Conservation (phyloP, 2,329 filamentous ascomycete genomes). For the Penicillium concentricum region DNA sequence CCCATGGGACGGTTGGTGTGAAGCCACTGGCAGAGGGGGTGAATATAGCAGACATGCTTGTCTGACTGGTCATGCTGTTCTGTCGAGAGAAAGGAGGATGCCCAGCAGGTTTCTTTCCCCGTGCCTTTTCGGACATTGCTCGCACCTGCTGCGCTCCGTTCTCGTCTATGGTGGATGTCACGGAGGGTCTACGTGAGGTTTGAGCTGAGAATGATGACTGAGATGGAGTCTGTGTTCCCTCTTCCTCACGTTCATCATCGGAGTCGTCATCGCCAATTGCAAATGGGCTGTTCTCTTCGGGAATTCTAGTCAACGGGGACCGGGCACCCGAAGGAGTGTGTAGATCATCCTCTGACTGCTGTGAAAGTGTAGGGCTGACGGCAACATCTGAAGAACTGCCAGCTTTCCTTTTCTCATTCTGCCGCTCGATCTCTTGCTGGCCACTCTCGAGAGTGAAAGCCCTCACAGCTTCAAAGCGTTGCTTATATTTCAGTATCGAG, state of each 20-base stretch:
- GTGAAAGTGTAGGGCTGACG: slow-evolving; percentile 36
- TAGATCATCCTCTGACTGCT: slow-evolving; percentile 43
- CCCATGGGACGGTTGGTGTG: slow-evolving; percentile 74
- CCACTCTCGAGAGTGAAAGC: slow-evolving; percentile 90
- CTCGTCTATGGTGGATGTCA: slow-evolving; percentile 69
- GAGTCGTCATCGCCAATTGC: slow-evolving; percentile 76
- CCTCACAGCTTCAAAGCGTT: slow-evolving; percentile 78
- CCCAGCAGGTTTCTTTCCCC: slow-evolving; percentile 90
- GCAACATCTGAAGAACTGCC: slow-evolving; percentile 37
- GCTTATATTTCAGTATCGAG: slow-evolving; percentile 73
- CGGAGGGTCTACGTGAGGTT: slow-evolving; percentile 64
- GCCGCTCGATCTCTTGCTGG: slow-evolving; percentile 83
- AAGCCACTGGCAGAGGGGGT: slow-evolving; percentile 60
- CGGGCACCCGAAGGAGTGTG: slow-evolving; percentile 51
- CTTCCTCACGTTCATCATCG: slow-evolving; percentile 59
- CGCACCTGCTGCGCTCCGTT: slow-evolving; percentile 77
- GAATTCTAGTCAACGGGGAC: slow-evolving; percentile 64
- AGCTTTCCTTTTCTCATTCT: slow-evolving; percentile 70
- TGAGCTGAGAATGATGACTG: slow-evolving; percentile 56
- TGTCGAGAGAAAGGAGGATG: slow-evolving; percentile 81
- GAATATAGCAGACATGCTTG: slow-evolving; percentile 60
- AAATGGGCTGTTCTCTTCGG: slow-evolving; percentile 78
- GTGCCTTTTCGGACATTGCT: slow-evolving; percentile 95
- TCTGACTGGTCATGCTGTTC: slow-evolving; percentile 81
- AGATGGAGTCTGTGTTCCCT: slow-evolving; percentile 60